Base-by-base conservation (phyloP, 441 rosid genomes). In the Syzygium malaccense region DNA sequence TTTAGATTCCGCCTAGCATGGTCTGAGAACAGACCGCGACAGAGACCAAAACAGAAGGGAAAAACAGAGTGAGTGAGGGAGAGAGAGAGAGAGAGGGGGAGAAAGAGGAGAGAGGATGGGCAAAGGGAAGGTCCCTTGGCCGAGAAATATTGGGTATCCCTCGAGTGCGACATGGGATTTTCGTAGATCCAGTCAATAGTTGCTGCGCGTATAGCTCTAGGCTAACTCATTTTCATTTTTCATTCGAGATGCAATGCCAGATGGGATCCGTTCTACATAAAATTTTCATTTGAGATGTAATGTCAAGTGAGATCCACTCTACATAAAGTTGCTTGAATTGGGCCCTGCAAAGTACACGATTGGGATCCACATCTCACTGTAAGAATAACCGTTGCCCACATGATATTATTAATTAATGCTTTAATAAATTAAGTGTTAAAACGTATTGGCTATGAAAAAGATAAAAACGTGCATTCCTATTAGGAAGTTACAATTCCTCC, bases 191-290 rank as follows among this genome's bases (percentile, higher is more conserved):
- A 18, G 2, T 66, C 14, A 2, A 18, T 13, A 2, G 37, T 8
- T 18, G 13, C 3, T 4, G 5, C 10, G 0, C 32, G 3, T 32
- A 0, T 41, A 9, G 14, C 19, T 7, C 7, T 0, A 1, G 19
- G 48, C 4, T 23, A 4, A 68, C 0, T 68, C 26, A 5, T 33
- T 19, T 19, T 68, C 4, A 7, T 68, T 68, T 18, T 33, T 68
- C 2, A 18, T 0, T 33, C 19, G 8, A 5, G 48, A 9, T 33
- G 79, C 0, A 19, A 19, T 68, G 26, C 10, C 48, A 3, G 19
- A 8, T 33, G 79, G 2, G 26, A 68, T 68, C 0, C 7, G 5
- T 23, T 68, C 13, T 32, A 0, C 10, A 4, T 1, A 2, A 33
- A 68, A 4, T 68, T 19, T 19, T 68, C 14, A 19, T 68, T 10